Evolutionary conservation across 2,329 filamentous ascomycete species (phyloP).

Genomic region (Neofusicoccum parvum): DNA sequence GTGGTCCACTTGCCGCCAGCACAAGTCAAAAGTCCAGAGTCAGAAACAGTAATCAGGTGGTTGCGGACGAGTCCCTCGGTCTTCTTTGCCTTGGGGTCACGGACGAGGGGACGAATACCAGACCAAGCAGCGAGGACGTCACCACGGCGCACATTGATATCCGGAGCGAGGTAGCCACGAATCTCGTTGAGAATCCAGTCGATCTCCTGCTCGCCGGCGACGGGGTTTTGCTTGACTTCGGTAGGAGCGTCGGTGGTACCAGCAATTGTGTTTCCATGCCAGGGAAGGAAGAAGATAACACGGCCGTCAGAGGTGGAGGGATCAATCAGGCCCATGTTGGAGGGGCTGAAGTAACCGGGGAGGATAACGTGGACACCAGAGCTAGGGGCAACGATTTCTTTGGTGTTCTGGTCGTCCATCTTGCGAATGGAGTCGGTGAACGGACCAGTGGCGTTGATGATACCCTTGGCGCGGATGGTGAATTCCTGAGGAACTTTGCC

Average conservation of each 20-base stretch:
- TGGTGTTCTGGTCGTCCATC: conserved; percentile 72
- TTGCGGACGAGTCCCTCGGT: conserved; percentile 87
- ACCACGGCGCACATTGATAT: conserved; percentile 80
- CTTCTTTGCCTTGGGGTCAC: conserved; percentile 81
- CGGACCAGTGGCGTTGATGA: conserved; percentile 87
- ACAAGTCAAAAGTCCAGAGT: conserved; percentile 78
- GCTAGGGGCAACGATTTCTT: conserved; percentile 81
- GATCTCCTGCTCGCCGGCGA: conserved; percentile 81
- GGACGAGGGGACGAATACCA: conserved; percentile 82
- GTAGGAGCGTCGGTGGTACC: conserved; percentile 83
- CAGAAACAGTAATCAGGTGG: conserved; percentile 78
- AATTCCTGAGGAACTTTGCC: conserved; percentile 66
- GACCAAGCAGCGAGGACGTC: conserved; percentile 92
- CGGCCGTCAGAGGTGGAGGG: conserved; percentile 84
- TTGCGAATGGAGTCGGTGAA: conserved; percentile 85
- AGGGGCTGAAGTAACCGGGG: conserved; percentile 82
- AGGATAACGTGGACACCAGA: conserved; percentile 86
- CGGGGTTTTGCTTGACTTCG: conserved; percentile 69
- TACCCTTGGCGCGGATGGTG: conserved; percentile 73
- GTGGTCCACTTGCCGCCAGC: conserved; percentile 93
- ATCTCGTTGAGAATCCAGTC: conserved; percentile 87
- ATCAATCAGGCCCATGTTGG: conserved; percentile 86
- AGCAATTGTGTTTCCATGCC: conserved; percentile 91
- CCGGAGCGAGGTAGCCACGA: conserved; percentile 76
- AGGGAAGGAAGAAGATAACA: conserved; percentile 91